Base-by-base conservation (phyloP, 2,329 filamentous ascomycete species). In the Allantophomopsis cytisporea region DNA sequence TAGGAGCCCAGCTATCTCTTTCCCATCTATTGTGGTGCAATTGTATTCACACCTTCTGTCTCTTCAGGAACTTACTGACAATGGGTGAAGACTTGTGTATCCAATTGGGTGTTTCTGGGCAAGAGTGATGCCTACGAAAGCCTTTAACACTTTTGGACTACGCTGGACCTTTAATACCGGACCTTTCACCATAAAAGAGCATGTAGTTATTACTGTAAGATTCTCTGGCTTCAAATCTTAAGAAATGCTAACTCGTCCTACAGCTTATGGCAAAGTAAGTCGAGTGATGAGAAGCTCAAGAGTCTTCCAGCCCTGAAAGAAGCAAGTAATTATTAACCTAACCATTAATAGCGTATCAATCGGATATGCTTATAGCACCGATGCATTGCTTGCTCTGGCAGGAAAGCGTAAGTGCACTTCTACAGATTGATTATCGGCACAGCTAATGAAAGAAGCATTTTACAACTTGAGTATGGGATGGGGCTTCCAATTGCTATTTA, bases 121-220 rank as follows among this genome's bases (percentile, higher is more conserved):
- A 7, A 39, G 16, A 35, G 31, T 37, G 8, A 35, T 44, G 16
- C 39, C 42, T 14, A 43, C 40, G 17, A 46, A 38, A 36, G 41
- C 44, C 35, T 41, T 42, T 16, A 67, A 78, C 15, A 68, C 66
- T 1, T 69, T 77, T 45, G 75, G 76, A 8, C 41, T 65, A 5
- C 59, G 50, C 15, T 77, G 69, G 65, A 66, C 64, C 16, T 57
- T 81, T n/a, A 82, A 81, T 41, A 75, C 77, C 0, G 76, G 76
- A 0, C 76, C 76, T 1, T 83, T 83, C 58, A 83, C 80, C 50
- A 66, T 79, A 54, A 83, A 83, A 55, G 78, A 83, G 51, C 78
- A 82, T 52, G 60, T 73, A 33, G 69, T 83, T 43, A 80, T 83
- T 41, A 72, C 76, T 14, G 72, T 80, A 47, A 80, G 80, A 50